Conservation (phyloP, 345 rosid genomes). For the Moringa oleifera region DNA sequence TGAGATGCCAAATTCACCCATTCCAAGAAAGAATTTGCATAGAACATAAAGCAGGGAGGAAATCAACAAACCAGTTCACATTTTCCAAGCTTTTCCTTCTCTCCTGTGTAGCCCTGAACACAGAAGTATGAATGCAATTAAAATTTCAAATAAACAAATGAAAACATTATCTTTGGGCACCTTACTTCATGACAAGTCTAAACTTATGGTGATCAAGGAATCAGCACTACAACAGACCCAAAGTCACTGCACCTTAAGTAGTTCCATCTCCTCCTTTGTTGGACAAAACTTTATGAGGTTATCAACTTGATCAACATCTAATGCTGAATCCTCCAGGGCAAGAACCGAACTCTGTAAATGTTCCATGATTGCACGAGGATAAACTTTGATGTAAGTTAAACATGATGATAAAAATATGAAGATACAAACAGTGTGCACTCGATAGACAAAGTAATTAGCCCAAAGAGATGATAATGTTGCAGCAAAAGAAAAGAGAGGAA, state of each 20-base stretch:
- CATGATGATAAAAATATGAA: not conserved
- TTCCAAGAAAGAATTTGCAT: not conserved
- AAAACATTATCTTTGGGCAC: constrained; percentile 14
- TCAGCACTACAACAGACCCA: not conserved
- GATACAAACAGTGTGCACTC: not conserved
- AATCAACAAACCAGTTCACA: constrained; percentile 67
- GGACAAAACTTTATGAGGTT: constrained; percentile 89
- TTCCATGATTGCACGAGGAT: constrained; percentile 1
- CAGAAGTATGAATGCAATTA: constrained; percentile 11
- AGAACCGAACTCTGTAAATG: constrained; percentile 64
- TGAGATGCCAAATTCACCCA: not conserved
- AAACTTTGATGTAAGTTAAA: not conserved
- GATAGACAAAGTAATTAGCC: not conserved
- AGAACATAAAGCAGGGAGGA: not conserved
- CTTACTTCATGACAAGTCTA: not conserved
- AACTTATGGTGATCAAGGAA: not conserved
- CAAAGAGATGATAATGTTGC: not conserved
- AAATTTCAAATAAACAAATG: constrained; percentile 9
- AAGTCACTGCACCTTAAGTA: constrained; percentile 53
- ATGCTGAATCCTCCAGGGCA: constrained; percentile 68
- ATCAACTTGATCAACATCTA: constrained; percentile 87
- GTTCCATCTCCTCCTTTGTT: constrained; percentile 90
- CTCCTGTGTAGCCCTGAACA: constrained; percentile 77
- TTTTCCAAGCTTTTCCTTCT: constrained; percentile 79
- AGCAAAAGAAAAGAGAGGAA: not conserved